Conservation (phyloP, 192 early-diverging fungal species). For the Entophlyctis luteolus region DNA sequence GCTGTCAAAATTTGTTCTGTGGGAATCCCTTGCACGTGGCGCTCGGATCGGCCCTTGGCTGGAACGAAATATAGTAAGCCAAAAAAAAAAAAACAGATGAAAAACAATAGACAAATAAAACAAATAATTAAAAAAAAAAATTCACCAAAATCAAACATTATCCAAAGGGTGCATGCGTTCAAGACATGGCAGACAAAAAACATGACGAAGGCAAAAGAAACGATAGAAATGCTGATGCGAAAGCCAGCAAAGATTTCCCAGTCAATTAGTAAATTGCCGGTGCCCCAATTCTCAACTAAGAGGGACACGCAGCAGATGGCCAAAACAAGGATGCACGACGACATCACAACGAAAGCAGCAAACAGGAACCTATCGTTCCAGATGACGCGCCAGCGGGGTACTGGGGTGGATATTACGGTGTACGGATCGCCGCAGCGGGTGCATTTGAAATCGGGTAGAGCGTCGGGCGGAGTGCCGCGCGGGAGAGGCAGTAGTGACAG, state of each 20-base stretch:
- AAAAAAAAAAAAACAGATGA: not conserved
- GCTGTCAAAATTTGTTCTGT: not conserved
- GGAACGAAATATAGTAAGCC: not conserved
- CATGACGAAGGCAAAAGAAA: slow-evolving; percentile 27
- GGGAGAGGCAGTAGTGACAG: slow-evolving; percentile 20
- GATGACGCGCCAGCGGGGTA: slow-evolving; percentile 24
- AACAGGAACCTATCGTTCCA: slow-evolving; percentile 27
- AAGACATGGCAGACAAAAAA: slow-evolving; percentile 33
- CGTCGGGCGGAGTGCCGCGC: not conserved
- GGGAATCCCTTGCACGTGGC: not conserved
- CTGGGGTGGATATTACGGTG: slow-evolving; percentile 7
- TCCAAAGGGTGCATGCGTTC: slow-evolving; percentile 24
- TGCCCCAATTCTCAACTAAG: slow-evolving; percentile 26
- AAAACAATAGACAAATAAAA: not conserved
- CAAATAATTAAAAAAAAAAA: not conserved
- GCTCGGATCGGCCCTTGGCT: not conserved
- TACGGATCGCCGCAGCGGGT: slow-evolving; percentile 43
- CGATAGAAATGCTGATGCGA: slow-evolving; percentile 23
- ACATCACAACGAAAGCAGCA: slow-evolving; percentile 35
- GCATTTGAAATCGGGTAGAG: slow-evolving; percentile 26
- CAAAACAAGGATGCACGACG: slow-evolving; percentile 29
- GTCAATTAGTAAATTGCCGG: slow-evolving; percentile 13
- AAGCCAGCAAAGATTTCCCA: not conserved
- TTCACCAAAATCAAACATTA: slow-evolving; percentile 35
- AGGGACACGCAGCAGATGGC: slow-evolving; percentile 31